A percentile compares a stretch with the other conserved stretches of the same genome.
Evolutionary conservation across 2,329 filamentous ascomycete genomes (phyloP).

Genomic region (Trichoderma endophyticum): DNA sequence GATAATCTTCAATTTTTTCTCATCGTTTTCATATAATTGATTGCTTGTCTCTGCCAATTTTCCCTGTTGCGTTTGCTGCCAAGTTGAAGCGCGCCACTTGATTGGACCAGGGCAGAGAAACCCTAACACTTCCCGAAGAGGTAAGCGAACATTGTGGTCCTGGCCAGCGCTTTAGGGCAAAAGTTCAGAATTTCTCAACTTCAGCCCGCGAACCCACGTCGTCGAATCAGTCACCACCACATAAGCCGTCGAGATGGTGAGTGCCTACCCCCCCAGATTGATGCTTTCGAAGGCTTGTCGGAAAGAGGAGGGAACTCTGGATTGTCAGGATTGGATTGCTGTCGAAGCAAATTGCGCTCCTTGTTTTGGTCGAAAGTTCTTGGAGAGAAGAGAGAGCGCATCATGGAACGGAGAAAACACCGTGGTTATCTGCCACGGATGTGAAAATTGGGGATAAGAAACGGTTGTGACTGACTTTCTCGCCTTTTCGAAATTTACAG

Average conservation of each 20-base stretch:
- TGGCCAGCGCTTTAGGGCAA: constrained; percentile 38
- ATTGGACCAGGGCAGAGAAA: constrained; percentile 37
- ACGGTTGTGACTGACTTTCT: constrained; percentile 25
- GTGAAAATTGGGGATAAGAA: not conserved
- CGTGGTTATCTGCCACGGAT: not conserved
- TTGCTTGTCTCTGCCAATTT: not conserved
- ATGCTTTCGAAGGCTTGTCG: not conserved
- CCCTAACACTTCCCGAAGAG: constrained; percentile 39
- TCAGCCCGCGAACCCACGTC: constrained; percentile 48
- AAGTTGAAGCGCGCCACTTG: constrained; percentile 1
- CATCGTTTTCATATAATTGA: not conserved
- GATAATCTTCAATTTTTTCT: not conserved
- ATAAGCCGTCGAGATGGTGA: constrained; percentile 57
- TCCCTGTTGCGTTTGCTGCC: not conserved
- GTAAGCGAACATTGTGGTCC: constrained; percentile 46
- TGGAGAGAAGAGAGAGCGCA: not conserved
- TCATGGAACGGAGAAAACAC: not conserved
- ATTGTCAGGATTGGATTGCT: not conserved
- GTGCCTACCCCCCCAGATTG: constrained; percentile 31
- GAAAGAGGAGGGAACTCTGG: constrained; percentile 1
- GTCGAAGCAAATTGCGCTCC: not conserved
- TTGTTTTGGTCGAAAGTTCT: not conserved
- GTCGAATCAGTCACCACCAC: constrained; percentile 53
- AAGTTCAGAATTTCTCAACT: constrained; percentile 48
- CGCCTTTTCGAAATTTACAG: constrained; percentile 43